Conservation (phyloP, 495 filamentous ascomycete genomes). For the Talaromyces thailandensis region DNA sequence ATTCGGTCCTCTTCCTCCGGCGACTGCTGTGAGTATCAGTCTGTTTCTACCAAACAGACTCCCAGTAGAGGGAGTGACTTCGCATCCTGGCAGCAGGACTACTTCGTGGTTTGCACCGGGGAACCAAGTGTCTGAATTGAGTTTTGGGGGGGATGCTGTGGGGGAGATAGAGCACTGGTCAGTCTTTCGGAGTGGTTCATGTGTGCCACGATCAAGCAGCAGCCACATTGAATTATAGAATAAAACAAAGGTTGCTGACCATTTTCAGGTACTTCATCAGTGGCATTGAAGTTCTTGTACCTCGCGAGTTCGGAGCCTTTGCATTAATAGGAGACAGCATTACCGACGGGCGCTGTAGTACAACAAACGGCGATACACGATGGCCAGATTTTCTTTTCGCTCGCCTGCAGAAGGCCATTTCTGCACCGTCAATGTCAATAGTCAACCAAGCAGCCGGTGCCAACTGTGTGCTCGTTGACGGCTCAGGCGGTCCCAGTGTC, state of each 20-base stretch:
- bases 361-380: slow-evolving; percentile 56
- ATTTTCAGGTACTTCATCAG: slow-evolving; percentile 49
- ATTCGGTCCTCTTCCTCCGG: slow-evolving; percentile 35
- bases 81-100: slow-evolving; percentile 61
- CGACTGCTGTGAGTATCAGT: slow-evolving; percentile 43
- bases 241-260: not conserved
- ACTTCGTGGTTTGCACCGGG: slow-evolving; percentile 48
- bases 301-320: slow-evolving; percentile 34
- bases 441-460: slow-evolving; percentile 69
- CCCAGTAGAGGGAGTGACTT: slow-evolving; percentile 46
- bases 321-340: slow-evolving; percentile 66
- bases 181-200: not conserved
- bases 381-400: slow-evolving; percentile 60
- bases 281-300: slow-evolving; percentile 49
- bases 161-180: not conserved
- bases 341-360: slow-evolving; percentile 60
- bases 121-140: slow-evolving; percentile 39
- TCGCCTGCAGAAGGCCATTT: slow-evolving; percentile 38
- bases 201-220: not conserved
- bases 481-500: slow-evolving; percentile 50
- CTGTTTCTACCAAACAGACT: slow-evolving; percentile 53
- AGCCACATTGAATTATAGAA: not conserved
- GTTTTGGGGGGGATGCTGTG: slow-evolving; percentile 7
- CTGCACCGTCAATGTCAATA: slow-evolving; percentile 41
- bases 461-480: slow-evolving; percentile 55